Evolutionary conservation across 176 grass and related monocot genomes (phyloP).

Genomic region (Avena insularis): DNA sequence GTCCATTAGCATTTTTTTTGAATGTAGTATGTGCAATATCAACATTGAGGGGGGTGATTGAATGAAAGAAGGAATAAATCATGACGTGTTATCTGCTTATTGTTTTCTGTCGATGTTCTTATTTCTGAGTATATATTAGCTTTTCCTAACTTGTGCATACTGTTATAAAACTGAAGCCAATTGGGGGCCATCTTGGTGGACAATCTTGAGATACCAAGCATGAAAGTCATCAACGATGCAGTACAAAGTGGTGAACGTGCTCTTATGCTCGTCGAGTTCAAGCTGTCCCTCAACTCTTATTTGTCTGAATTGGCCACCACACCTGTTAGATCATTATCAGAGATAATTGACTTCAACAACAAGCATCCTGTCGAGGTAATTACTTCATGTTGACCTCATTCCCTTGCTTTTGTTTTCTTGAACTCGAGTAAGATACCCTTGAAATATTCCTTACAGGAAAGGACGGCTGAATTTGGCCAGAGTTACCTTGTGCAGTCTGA

Average conservation of each 20-base stretch:
- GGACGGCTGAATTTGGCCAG: constrained; percentile 62
- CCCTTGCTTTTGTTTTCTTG: background rate
- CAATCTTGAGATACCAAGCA: constrained; percentile 73
- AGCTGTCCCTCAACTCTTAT: constrained; percentile 73
- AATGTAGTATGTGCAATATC: background rate
- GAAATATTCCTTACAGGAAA: constrained; percentile 57
- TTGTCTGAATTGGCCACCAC: constrained; percentile 61
- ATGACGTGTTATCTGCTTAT: background rate
- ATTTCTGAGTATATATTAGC: background rate
- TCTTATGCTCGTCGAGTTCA: constrained; percentile 78
- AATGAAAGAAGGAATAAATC: background rate
- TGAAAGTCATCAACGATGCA: constrained; percentile 58
- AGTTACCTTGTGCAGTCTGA: constrained; percentile 65
- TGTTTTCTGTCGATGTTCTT: background rate
- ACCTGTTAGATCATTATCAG: constrained; percentile 67
- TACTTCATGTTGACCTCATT: background rate
- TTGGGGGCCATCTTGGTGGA: constrained; percentile 72
- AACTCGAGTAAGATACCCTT: background rate
- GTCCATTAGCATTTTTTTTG: background rate
- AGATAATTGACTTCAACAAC: constrained; percentile 78
- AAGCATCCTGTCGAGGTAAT: constrained; percentile 62
- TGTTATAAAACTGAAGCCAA: constrained; percentile 48
- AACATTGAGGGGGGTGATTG: background rate
- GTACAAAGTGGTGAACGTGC: constrained; percentile 56
- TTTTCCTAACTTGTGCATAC: constrained; percentile 1